Evolutionary conservation across 805 yeast genomes (phyloP).

Genomic region (Jamesozyma gamospora): DNA sequence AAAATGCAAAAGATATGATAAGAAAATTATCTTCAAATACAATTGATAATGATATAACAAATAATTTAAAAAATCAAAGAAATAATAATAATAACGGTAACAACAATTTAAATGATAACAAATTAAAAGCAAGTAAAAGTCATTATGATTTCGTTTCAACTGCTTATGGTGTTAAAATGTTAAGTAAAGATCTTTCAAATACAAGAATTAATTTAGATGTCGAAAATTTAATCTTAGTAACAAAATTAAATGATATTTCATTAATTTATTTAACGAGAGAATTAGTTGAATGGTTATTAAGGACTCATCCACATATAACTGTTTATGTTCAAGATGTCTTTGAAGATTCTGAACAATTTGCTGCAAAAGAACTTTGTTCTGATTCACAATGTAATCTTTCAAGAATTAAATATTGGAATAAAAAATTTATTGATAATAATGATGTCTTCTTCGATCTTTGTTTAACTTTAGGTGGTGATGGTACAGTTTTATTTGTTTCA

Average conservation of each 20-base stretch:
- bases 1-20: slow-evolving; percentile 16
- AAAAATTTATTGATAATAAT: slow-evolving; percentile 36
- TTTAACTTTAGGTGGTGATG: slow-evolving; percentile 91
- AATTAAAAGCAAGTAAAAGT: slow-evolving; percentile 8
- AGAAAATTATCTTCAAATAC: slow-evolving; percentile 12
- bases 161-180: slow-evolving; percentile 69
- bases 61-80: too few relatives aligned
- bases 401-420: slow-evolving; percentile 54
- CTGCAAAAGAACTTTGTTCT: slow-evolving; percentile 39
- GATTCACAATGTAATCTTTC: slow-evolving; percentile 36
- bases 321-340: slow-evolving; percentile 71
- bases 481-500: slow-evolving; percentile 82
- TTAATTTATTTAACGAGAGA: slow-evolving; percentile 63
- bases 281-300: slow-evolving; percentile 62
- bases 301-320: slow-evolving; percentile 27
- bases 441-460: slow-evolving; percentile 54
- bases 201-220: slow-evolving; percentile 62
- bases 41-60: not conserved
- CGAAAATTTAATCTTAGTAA: slow-evolving; percentile 63
- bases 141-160: slow-evolving; percentile 74
- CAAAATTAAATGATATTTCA: slow-evolving; percentile 71
- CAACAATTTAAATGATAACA: not conserved
- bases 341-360: slow-evolving; percentile 50
- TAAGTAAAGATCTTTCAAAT: slow-evolving; percentile 58
- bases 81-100: too few relatives aligned